These are phyloP conservation scores for Kodamaea nitidulidarum DNA, from an alignment of 805 yeast genomes.

Conservation along the genomic window DNA sequence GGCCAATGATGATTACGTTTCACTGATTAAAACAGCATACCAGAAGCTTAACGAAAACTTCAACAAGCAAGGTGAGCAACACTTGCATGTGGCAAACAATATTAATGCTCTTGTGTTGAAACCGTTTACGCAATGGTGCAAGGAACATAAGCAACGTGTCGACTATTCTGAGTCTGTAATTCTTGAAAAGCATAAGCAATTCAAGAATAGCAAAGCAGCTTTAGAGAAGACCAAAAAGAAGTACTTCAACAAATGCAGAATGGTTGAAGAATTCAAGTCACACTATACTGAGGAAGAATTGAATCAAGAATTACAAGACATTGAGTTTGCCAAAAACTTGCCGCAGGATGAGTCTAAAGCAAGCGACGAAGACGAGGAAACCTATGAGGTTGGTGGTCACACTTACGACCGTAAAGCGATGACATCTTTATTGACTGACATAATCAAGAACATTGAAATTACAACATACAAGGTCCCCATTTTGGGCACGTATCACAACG, in stretches of 20 bases:
- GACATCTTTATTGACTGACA: conserved; percentile 32
- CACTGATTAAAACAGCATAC: conserved; percentile 60
- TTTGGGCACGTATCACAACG: conserved; percentile 62
- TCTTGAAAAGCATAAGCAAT: conserved; percentile 47
- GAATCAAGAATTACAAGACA: conserved; percentile 24
- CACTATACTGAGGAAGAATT: conserved; percentile 45
- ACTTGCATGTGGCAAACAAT: conserved; percentile 56
- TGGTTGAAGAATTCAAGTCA: conserved; percentile 60
- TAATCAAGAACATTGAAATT: conserved; percentile 47
- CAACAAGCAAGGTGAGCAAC: conserved; percentile 54
- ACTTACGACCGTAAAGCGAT: conserved; percentile 27
- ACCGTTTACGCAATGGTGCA: conserved; percentile 74
- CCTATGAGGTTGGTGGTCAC: conserved; percentile 31
- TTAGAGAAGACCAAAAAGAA: conserved; percentile 60
- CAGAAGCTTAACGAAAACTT: conserved; percentile 54
- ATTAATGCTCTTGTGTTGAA: conserved; percentile 57
- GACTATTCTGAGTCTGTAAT: conserved; percentile 56
- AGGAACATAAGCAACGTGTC: conserved; percentile 65
- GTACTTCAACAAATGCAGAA: conserved; percentile 74
- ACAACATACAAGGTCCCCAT: conserved; percentile 59
- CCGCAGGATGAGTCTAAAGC: conserved; percentile 6
- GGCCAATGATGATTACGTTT: conserved; percentile 53
- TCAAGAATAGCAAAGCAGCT: conserved; percentile 41
- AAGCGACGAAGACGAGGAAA: conserved; percentile 18
- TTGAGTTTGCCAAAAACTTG: conserved; percentile 13